Evolutionary conservation across 805 yeast genomes (phyloP), one percentile per base, ranked within the genome.

Genomic region (Yarrowia hollandica): DNA sequence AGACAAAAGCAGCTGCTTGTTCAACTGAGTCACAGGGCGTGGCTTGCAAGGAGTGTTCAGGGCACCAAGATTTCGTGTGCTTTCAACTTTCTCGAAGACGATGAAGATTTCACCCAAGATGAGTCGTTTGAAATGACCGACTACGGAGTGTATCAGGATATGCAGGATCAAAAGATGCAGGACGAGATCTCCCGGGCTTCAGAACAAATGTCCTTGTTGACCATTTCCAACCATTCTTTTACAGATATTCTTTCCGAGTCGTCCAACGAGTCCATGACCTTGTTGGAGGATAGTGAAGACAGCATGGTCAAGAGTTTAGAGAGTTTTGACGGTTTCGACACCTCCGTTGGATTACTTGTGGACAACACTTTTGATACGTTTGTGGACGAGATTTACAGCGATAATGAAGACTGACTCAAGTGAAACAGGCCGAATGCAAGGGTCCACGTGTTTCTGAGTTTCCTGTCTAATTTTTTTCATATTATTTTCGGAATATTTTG

Each of bases 51-150:
- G 7, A 4, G 8, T 14, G 54, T 44, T 15, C 38, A 22, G 6
- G 54, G 54, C 7, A 26, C 19, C 2, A 21, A n/a, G 10, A n/a
- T 44, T 5, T 44, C 37, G n/a, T n/a, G 31, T 3, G 12, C n/a
- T 3, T 21, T 44, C 5, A 25, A n/a, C 6, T 44, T 44, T 11
- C 9, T 44, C 4, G 37, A 44, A 30, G 18, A 30, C 18, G 37
- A 30, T 11, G 7, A 12, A 11, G 54, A 30, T 9, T 28, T 44
- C 5, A 44, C 38, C 2, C 37, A 44, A 21, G 54, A 44, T 8
- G 54, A 44, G 28, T 44, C 54, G 4, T 44, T 44, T 21, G 54
- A 44, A 10, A 19, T 44, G 54, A 44, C 54, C 2, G 37, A 44
- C 23, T 39, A 39, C 14, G 44, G 11, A 1, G 50, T 9, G 7